phyloP scores from a whole-genome alignment of 805 yeast species.

The Wickerhamomyces kurtzmanii region DNA sequence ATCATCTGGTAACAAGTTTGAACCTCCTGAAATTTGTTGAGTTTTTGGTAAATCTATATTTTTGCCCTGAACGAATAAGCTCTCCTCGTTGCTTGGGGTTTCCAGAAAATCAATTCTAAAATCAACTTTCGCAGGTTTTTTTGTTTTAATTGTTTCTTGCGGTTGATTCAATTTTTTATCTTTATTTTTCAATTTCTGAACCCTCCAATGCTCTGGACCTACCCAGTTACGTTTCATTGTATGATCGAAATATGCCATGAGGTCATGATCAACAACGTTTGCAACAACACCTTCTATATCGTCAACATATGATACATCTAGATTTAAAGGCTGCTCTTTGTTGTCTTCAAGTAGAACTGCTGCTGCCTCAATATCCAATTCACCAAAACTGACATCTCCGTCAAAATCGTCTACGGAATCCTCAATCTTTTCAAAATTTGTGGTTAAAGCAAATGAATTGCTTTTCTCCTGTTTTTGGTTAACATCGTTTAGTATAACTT shows the following conservation, averaged over 20 bases:
- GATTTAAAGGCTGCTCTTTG: constrained; percentile 11
- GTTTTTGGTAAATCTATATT: constrained; percentile 29
- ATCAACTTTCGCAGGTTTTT: constrained; percentile 23
- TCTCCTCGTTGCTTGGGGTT: constrained; percentile 21
- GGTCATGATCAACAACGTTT: constrained; percentile 41
- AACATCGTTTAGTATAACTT: constrained; percentile 30
- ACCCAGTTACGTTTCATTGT: constrained; percentile 69
- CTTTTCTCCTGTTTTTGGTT: too few species aligned
- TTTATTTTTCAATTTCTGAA: constrained; percentile 42
- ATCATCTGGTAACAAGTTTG: constrained; percentile 62
- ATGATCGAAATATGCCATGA: constrained; percentile 77
- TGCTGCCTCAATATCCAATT: constrained; percentile 13
- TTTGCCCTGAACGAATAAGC: constrained; percentile 29
- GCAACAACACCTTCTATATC: constrained; percentile 14
- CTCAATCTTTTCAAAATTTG: constrained; percentile 19
- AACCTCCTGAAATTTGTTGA: constrained; percentile 27
- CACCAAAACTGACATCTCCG: constrained; percentile 10
- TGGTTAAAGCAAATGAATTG: too few species aligned
- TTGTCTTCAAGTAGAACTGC: constrained; percentile 14
- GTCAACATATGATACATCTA: constrained; percentile 5
- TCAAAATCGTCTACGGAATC: constrained; percentile 16
- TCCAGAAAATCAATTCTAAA: constrained; percentile 33
- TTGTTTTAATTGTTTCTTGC: constrained; percentile 9
- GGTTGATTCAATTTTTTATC: constrained; percentile 4
- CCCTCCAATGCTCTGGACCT: constrained; percentile 92